phyloP scores from a whole-genome alignment of 257 asterid genomes.

The Nicotiana tabacum region DNA sequence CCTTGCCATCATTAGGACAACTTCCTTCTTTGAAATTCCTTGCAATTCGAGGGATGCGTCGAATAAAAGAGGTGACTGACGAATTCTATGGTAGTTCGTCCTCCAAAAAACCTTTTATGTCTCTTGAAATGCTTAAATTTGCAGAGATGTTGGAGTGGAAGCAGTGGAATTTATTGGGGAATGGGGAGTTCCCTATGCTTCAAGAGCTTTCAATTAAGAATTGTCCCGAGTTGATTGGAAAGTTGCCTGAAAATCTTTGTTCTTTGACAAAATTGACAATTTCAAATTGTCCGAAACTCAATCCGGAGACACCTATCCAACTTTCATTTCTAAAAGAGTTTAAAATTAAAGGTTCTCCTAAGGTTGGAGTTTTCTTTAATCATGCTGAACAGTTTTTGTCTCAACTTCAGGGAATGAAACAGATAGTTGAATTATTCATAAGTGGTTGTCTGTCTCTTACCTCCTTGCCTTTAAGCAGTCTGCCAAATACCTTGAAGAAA shows the following conservation, averaged over 20 bases:
- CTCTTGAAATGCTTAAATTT: not conserved
- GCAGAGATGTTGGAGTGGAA: not conserved
- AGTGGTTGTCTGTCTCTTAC: not conserved
- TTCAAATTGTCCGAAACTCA: not conserved
- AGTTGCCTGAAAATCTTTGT: conserved; percentile 3
- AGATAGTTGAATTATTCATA: not conserved
- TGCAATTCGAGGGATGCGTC: not conserved
- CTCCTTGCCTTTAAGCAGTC: not conserved
- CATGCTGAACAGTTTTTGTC: not conserved
- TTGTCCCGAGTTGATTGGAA: conserved; percentile 5
- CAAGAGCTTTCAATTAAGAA: not conserved
- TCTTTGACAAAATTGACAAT: not conserved
- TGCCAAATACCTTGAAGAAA: not conserved
- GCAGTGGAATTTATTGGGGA: not conserved
- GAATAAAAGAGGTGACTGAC: not conserved
- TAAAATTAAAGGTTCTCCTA: not conserved
- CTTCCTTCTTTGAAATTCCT: conserved; percentile 4
- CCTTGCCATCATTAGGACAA: conserved; percentile 7
- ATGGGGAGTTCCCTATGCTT: not conserved
- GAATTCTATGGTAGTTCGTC: not conserved
- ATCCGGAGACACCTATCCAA: not conserved
- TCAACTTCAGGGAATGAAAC: not conserved
- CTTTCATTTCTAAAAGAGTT: not conserved
- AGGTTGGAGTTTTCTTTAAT: not conserved
- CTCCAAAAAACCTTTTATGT: not conserved